phyloP scores from a whole-genome alignment of 2,329 filamentous ascomycete genomes.

The Cercospora nicotianae region DNA sequence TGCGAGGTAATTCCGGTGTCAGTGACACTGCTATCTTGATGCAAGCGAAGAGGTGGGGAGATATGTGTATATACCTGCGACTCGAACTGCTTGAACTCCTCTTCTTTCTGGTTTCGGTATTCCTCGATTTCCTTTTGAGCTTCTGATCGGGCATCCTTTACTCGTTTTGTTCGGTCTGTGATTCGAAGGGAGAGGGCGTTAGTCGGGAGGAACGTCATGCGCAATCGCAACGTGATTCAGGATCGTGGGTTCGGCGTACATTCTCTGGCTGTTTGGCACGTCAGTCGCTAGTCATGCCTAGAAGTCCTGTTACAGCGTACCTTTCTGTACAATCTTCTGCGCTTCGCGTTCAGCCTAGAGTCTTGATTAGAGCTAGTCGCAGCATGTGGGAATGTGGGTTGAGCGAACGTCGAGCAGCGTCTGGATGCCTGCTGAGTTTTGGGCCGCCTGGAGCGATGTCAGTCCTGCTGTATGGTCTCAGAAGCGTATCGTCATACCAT shows the following conservation, averaged over 20 bases:
- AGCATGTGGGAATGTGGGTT: conserved; percentile 38
- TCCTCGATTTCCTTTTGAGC: conserved; percentile 97
- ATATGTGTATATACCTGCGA: conserved; percentile 57
- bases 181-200: conserved; percentile 20
- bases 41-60: background rate
- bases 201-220: conserved; percentile 16
- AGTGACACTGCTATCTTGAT: background rate
- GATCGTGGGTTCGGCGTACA: conserved; percentile 56
- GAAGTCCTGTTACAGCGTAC: conserved; percentile 53
- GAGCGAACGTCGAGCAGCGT: conserved; percentile 86
- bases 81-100: conserved; percentile 94
- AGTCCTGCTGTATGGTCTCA: background rate
- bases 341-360: conserved; percentile 91
- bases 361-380: conserved; percentile 40
- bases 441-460: conserved; percentile 69
- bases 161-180: conserved; percentile 87
- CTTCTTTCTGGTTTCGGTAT: conserved; percentile 85
- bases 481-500: conserved; percentile 17
- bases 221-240: conserved; percentile 8
- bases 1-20: no score
- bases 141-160: conserved; percentile 93
- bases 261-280: conserved; percentile 77
- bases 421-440: conserved; percentile 98
- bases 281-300: background rate
- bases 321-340: conserved; percentile 98